Base-by-base conservation (phyloP, 805 yeast genomes). In the Wickerhamomyces bisporus region DNA sequence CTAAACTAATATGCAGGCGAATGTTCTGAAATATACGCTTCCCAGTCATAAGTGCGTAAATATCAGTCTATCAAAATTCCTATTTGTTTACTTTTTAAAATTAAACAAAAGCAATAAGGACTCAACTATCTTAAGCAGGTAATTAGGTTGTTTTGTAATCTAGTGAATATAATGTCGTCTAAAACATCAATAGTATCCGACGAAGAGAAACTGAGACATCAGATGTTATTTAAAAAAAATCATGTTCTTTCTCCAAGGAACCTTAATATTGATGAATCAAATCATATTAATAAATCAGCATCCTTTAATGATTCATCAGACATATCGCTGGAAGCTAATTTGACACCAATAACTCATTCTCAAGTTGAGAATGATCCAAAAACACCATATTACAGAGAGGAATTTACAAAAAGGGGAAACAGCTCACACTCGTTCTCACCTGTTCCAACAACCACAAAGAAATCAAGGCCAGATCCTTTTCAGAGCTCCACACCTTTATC, bases 331-430 rank as follows among this genome's bases (percentile, higher is more conserved):
- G 21, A 28, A 18, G 34, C 34, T 2, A 31, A 47, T 15, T 16
- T 53, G 3, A 44, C 54, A 6, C 51, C 48, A 3, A 34, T 53
- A 9, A 40, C 46, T 7, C 45, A 42, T 21, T 11, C 34, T 1
- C 41, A 49, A 11, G 48, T 53, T 18, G 47, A 35, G 8, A 47
- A 48, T 31, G 47, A 53, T 25, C 58, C 58, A n/a, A 45, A 50
- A 30, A 53, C 58, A 1, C 58, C 58, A 1, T 20, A 28, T 10
- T 31, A 38, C 21, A 43, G 58, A 35, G 44, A 43, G 11, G 45
- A 47, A 35, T 46, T 38, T 18, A 30, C 35, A 25, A 33, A 3
- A 37, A 34, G 4, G 35, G 30, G 32, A 17, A 23, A 27, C 6
- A 21, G 18, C 15, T 11, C 20, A 8, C 12, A 26, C 2, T 28